These are phyloP conservation scores for Gynochthodes officinalis DNA, from an alignment of 257 asterid genomes.

Conservation along the genomic window DNA sequence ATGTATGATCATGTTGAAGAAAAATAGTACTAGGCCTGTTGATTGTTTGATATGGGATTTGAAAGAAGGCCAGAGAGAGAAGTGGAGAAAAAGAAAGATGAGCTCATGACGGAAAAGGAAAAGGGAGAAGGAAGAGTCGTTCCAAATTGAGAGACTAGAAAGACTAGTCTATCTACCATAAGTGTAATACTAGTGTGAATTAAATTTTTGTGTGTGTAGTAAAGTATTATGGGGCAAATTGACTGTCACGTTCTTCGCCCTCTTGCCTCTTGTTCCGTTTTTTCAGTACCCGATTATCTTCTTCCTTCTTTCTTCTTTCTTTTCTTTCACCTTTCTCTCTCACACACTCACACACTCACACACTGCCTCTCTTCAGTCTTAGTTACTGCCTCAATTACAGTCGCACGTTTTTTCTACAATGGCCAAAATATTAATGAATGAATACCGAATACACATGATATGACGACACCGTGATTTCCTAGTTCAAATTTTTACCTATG, in stretches of 20 bases:
- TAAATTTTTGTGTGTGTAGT: no score
- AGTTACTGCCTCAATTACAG: no score
- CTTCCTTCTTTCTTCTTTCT: background rate
- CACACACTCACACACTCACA: background rate
- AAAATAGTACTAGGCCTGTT: no score
- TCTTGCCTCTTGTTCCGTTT: conserved; percentile 29
- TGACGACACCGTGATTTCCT: no score
- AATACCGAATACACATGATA: no score
- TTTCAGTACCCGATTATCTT: conserved; percentile 6
- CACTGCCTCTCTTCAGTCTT: background rate
- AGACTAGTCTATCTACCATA: no score
- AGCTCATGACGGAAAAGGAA: background rate
- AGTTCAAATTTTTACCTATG: background rate
- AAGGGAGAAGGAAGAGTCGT: conserved; percentile 26
- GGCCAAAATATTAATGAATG: no score
- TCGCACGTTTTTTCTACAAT: no score
- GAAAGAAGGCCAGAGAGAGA: background rate
- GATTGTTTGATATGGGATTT: no score
- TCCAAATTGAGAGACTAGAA: no score
- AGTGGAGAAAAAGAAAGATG: background rate
- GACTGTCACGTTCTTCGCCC: conserved; percentile 47
- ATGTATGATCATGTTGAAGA: background rate
- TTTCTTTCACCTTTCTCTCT: conserved; percentile 15
- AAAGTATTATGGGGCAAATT: conserved; percentile 30
- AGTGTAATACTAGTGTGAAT: no score